Conservation (phyloP, 2,329 filamentous ascomycete species). For the Parascedosporium putredinis region DNA sequence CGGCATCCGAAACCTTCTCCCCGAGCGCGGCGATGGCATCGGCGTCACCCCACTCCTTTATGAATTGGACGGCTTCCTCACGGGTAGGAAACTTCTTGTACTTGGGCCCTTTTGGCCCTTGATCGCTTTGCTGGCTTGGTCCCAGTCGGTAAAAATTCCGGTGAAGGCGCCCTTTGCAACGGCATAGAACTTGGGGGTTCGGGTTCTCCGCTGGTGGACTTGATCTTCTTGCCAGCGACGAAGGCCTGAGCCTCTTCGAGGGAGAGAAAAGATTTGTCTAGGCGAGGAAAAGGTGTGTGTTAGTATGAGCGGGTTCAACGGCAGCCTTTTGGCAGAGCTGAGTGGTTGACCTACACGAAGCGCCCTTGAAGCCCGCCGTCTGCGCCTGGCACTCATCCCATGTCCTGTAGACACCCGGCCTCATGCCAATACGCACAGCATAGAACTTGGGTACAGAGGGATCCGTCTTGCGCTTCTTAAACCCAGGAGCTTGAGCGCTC, state of each 20-base stretch:
- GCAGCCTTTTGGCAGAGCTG: background rate
- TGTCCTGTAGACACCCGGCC: slow-evolving; percentile 49
- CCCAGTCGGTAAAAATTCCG: slow-evolving; percentile 56
- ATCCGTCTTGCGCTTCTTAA: slow-evolving; percentile 39
- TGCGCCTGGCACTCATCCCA: slow-evolving; percentile 53
- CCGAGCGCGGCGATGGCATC: slow-evolving; percentile 32
- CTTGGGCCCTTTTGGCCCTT: slow-evolving; percentile 57
- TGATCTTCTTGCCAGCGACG: slow-evolving; percentile 45
- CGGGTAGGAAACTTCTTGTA: slow-evolving; percentile 60
- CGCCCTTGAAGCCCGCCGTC: slow-evolving; percentile 51
- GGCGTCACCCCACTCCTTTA: slow-evolving; percentile 38
- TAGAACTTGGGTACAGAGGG: slow-evolving; percentile 45
- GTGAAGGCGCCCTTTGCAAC: slow-evolving; percentile 48
- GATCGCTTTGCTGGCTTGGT: slow-evolving; percentile 61
- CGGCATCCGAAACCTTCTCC: slow-evolving; percentile 14
- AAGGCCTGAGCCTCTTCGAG: slow-evolving; percentile 71
- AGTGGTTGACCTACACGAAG: slow-evolving; percentile 51
- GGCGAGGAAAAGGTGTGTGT: slow-evolving; percentile 7
- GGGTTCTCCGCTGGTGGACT: slow-evolving; percentile 21
- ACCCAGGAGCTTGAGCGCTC: background rate
- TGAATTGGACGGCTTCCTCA: slow-evolving; percentile 69
- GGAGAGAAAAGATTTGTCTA: slow-evolving; percentile 71
- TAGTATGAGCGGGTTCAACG: slow-evolving; percentile 1
- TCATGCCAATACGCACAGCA: slow-evolving; percentile 46
- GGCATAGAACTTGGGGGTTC: slow-evolving; percentile 44